Evolutionary conservation across 495 filamentous ascomycete species (phyloP).

Genomic region (Parachaetomium inaequale): DNA sequence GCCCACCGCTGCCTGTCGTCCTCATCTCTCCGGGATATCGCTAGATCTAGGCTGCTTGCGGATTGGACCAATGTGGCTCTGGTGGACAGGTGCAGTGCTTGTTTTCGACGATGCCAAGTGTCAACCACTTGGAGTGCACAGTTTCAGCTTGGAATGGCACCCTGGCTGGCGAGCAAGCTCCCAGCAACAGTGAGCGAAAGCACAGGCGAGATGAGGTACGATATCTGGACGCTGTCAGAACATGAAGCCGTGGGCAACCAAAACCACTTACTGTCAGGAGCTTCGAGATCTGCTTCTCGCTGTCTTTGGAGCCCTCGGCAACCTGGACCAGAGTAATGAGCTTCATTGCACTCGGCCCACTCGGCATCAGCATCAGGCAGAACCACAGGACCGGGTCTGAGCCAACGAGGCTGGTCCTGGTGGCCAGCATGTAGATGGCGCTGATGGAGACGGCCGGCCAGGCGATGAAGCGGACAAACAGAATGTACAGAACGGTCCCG

Average conservation of each 20-base stretch:
- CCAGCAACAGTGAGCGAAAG: constrained; percentile 24
- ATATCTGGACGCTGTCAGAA: constrained; percentile 14
- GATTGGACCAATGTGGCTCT: too few relatives aligned
- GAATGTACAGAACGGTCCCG: constrained; percentile 50
- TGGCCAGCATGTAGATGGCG: constrained; percentile 59
- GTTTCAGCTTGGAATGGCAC: constrained; percentile 9
- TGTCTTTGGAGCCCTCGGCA: constrained; percentile 51
- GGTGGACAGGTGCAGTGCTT: too few relatives aligned
- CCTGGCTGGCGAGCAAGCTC: constrained; percentile 21
- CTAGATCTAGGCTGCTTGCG: too few relatives aligned
- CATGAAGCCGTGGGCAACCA: not conserved
- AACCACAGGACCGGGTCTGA: constrained; percentile 74
- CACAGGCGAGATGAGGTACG: constrained; percentile 24
- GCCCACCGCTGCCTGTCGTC: too few relatives aligned
- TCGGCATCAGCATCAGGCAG: constrained; percentile 72
- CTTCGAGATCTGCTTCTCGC: constrained; percentile 69
- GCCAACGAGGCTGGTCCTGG: constrained; percentile 52
- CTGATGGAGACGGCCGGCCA: constrained; percentile 49
- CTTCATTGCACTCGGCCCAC: constrained; percentile 68
- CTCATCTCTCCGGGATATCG: too few relatives aligned
- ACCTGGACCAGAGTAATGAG: constrained; percentile 65
- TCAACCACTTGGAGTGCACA: too few relatives aligned
- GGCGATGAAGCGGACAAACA: constrained; percentile 32
- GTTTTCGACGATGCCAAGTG: too few relatives aligned
- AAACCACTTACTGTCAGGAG: constrained; percentile 56